Base-by-base conservation (phyloP, 768 basidiomycete species). In the Xerocomellus amylosporus region DNA sequence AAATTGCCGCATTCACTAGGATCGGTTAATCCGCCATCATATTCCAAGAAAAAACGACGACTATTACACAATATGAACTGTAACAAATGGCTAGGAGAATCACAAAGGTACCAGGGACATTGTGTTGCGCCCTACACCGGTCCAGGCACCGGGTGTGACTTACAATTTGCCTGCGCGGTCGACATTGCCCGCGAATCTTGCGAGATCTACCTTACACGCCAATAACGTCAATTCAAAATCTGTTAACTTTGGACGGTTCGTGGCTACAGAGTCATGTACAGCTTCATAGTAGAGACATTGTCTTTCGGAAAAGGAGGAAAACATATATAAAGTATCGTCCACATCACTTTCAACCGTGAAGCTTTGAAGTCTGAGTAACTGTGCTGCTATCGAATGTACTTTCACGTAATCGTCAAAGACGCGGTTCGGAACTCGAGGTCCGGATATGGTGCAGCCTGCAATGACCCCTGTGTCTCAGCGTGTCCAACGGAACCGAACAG, bases 381-480 rank as follows among this genome's bases (percentile, higher is more conserved):
- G 37, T 8, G 2, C 14, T 17, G 5, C 13, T 2, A n/a, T 2
- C 14, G 39, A 34, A 22, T 44, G 0, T 4, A 1, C 13, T n/a
- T 30, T 64, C 31, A 64, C 0, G 12, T 12, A 31, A 69, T 62
- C 3, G 58, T 69, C 14, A 69, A 28, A n/a, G 55, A 33, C 4
- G 45, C 60, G 19, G 59, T 71, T 17, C 67, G 61, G 59, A 49
- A 71, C 55, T 70, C 68, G n/a, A 69, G 61, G 49, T 67, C 37
- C 7, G 68, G 68, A 41, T 41, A 53, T 3, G 65, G 61, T 19
- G 24, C 69, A 31, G n/a, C 65, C 68, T 69, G 45, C 24, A 39
- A 46, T 20, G 8, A 10, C 13, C 33, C 40, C 8, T 4, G 26
- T 41, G 8, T 22, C n/a, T 55, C 9, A 58, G 49, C 37, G 5